Conservation (phyloP, 257 asterid genomes). For the Nicotiana attenuata region DNA sequence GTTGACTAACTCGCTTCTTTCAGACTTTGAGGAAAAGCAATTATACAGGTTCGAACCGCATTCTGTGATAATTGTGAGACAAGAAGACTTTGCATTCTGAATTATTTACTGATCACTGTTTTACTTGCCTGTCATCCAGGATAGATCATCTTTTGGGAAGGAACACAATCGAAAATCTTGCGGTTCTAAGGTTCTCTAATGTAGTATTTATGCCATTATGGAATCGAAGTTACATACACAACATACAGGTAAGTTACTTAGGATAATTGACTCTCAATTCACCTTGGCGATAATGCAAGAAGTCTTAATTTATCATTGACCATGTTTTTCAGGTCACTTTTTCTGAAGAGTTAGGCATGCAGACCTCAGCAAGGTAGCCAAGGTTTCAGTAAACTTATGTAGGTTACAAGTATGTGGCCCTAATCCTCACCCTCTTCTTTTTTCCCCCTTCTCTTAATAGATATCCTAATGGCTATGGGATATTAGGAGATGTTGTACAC, state of each 20-base stretch:
- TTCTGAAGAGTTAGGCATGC: slow-evolving; percentile 31
- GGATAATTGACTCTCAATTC: neutral
- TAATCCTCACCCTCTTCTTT: neutral
- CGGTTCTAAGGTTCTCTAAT: slow-evolving; percentile 51
- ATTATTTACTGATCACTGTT: neutral
- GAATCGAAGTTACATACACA: slow-evolving; percentile 47
- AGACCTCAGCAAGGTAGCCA: slow-evolving; percentile 29
- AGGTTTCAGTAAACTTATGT: slow-evolving; percentile 1
- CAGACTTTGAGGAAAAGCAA: slow-evolving; percentile 39
- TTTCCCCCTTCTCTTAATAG: slow-evolving; percentile 19
- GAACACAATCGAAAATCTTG: slow-evolving; percentile 49
- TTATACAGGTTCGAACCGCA: slow-evolving; percentile 33
- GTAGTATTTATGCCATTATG: slow-evolving; percentile 49
- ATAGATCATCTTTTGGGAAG: slow-evolving; percentile 56
- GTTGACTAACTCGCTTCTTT: slow-evolving; percentile 32
- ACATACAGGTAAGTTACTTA: slow-evolving; percentile 31
- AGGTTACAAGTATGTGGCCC: neutral
- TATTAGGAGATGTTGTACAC: slow-evolving; percentile 48
- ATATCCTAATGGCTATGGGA: slow-evolving; percentile 32
- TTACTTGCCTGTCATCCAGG: slow-evolving; percentile 26
- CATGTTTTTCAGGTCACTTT: slow-evolving; percentile 30
- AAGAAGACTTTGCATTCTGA: neutral
- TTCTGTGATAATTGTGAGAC: neutral
- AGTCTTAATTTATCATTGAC: neutral
- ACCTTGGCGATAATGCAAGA: neutral